phyloP scores from a whole-genome alignment of 1,284 basidiomycete species.

The Athelia psychrophila region DNA sequence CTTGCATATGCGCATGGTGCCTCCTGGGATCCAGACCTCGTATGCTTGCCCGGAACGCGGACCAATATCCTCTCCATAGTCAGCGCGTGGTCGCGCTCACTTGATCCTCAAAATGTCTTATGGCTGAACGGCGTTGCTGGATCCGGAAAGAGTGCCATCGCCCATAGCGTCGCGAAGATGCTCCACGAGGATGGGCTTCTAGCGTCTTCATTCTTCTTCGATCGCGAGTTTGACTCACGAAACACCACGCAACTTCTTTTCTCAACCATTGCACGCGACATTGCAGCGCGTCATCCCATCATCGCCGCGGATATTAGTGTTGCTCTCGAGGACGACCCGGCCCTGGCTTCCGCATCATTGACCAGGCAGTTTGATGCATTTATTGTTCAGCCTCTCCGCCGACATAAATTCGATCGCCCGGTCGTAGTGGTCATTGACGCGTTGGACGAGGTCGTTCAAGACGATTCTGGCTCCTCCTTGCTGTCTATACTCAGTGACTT shows the following conservation, averaged over 20 bases:
- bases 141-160: no score
- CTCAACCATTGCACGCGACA: conserved; percentile 12
- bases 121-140: no score
- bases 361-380: conserved; percentile 2
- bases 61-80: no score
- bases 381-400: background rate
- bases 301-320: no score
- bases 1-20: no score
- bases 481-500: conserved; percentile 5
- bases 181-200: background rate
- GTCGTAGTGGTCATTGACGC: conserved; percentile 11
- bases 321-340: no score
- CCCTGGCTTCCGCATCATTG: no score
- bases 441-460: conserved; percentile 14
- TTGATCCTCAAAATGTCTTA: no score
- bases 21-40: no score
- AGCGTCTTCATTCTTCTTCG: background rate
- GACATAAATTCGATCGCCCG: background rate
- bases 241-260: background rate
- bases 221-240: background rate
- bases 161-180: background rate
- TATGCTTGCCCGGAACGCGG: no score
- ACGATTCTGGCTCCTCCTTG: conserved; percentile 2
- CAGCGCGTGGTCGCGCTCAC: no score
- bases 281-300: conserved; percentile 11